These are phyloP conservation scores for Suhomyces chickasaworum DNA, from an alignment of 1,139 yeast genomes.

Conservation along the genomic window DNA sequence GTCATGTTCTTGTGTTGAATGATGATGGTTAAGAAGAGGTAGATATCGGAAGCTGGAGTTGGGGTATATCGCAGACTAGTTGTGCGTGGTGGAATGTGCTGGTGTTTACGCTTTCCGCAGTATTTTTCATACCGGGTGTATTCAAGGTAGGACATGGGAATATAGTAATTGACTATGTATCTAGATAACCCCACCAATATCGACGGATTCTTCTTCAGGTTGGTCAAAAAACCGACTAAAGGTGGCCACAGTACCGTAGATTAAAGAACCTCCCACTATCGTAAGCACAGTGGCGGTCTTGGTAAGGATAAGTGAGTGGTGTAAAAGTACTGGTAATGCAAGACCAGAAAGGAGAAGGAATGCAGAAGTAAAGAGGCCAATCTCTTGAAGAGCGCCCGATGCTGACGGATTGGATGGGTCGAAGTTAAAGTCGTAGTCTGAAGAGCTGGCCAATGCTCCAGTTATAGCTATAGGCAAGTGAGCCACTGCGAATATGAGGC, in stretches of 20 bases:
- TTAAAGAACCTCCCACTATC: conserved; percentile 66
- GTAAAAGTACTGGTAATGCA: conserved; percentile 65
- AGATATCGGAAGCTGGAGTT: background rate
- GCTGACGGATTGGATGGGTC: conserved; percentile 39
- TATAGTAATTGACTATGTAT: background rate
- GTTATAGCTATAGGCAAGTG: conserved; percentile 64
- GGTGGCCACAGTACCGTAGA: conserved; percentile 71
- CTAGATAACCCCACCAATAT: conserved; percentile 35
- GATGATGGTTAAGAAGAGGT: background rate
- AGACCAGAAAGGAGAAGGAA: conserved; percentile 66
- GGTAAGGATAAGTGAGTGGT: conserved; percentile 63
- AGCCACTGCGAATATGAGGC: conserved; percentile 56
- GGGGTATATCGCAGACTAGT: background rate
- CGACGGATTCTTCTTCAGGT: conserved; percentile 46
- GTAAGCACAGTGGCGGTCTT: conserved; percentile 63
- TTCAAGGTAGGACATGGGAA: background rate
- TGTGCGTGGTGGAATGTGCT: no score
- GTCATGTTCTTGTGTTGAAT: conserved; percentile 19
- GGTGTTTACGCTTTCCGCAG: background rate
- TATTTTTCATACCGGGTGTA: conserved; percentile 4
- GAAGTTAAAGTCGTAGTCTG: conserved; percentile 50
- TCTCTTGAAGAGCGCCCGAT: conserved; percentile 46
- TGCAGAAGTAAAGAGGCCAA: conserved; percentile 70
- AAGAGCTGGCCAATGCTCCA: conserved; percentile 32
- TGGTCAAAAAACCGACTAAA: conserved; percentile 73